Conservation (phyloP, 1,284 basidiomycete genomes). For the Phylloboletellus chloephorus region DNA sequence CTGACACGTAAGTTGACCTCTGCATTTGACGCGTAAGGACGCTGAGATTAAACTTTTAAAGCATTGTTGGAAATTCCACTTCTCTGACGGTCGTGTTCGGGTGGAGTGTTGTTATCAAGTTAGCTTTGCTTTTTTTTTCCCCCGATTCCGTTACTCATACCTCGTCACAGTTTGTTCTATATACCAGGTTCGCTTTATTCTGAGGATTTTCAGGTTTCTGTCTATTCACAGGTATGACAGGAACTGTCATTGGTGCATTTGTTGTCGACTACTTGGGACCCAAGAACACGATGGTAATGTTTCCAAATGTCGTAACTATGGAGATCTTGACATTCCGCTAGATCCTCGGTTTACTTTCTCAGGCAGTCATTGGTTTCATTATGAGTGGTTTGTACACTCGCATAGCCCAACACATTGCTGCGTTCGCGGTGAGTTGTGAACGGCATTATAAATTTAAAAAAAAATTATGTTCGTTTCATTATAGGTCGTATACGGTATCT, state of each 20-base stretch:
- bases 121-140: slow-evolving; percentile 20
- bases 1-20: slow-evolving; percentile 47
- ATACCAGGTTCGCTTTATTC: slow-evolving; percentile 43
- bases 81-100: slow-evolving; percentile 62
- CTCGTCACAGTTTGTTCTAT: slow-evolving; percentile 59
- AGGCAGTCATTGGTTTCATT: slow-evolving; percentile 74
- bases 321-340: slow-evolving; percentile 22
- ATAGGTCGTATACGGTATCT: slow-evolving; percentile 82
- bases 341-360: slow-evolving; percentile 66
- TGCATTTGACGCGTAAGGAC: background rate
- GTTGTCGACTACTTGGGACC: slow-evolving; percentile 71
- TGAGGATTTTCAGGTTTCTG: background rate
- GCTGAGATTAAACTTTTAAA: slow-evolving; percentile 22
- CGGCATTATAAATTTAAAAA: background rate
- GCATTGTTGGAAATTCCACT: slow-evolving; percentile 51
- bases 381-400: slow-evolving; percentile 75
- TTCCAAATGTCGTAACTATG: background rate
- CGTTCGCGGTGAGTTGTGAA: slow-evolving; percentile 59
- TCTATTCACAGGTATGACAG: slow-evolving; percentile 26
- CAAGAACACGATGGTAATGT: slow-evolving; percentile 66
- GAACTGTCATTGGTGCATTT: slow-evolving; percentile 75
- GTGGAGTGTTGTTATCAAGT: slow-evolving; percentile 78
- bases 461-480: background rate
- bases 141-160: slow-evolving; percentile 1
- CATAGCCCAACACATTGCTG: slow-evolving; percentile 63